These are phyloP conservation scores for Candida maris DNA, from an alignment of 805 yeast species.

Conservation along the genomic window DNA sequence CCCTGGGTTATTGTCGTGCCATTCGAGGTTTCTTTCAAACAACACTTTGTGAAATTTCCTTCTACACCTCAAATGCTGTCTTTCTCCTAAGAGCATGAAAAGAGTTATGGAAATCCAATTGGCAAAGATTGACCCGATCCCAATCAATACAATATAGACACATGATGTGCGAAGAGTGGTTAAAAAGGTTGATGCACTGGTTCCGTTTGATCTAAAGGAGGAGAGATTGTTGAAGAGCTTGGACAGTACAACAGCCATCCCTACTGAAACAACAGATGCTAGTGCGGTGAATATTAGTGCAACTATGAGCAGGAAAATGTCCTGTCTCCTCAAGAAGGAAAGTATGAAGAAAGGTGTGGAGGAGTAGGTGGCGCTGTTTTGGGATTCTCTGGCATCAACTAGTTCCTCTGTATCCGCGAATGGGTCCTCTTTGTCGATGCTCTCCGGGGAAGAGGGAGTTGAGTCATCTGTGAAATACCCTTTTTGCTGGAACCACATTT, in stretches of 20 bases:
- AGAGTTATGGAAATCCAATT: constrained; percentile 52
- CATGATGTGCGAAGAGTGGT: constrained; percentile 33
- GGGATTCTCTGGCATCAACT: neutral
- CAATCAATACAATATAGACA: constrained; percentile 41
- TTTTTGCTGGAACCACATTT: neutral
- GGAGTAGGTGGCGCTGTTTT: neutral
- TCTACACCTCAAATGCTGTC: constrained; percentile 59
- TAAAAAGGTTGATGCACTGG: constrained; percentile 30
- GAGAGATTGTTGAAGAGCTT: constrained; percentile 50
- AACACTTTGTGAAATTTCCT: constrained; percentile 40
- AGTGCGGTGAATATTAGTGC: constrained; percentile 34
- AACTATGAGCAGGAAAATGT: constrained; percentile 17
- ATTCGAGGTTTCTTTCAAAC: constrained; percentile 44
- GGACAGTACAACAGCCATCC: constrained; percentile 64
- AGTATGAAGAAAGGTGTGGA: constrained; percentile 10
- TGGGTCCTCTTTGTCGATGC: constrained; percentile 1
- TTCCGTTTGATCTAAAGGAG: constrained; percentile 30
- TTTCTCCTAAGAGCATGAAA: constrained; percentile 74
- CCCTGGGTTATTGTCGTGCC: constrained; percentile 60
- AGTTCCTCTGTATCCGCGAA: neutral
- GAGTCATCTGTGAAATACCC: neutral
- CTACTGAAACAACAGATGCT: constrained; percentile 58
- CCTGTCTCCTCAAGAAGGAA: constrained; percentile 25
- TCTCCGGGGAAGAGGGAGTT: constrained; percentile 4
- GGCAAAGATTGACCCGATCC: constrained; percentile 40